These are phyloP conservation scores for Heritiera littoralis DNA, from an alignment of 345 rosid species.

Conservation along the genomic window DNA sequence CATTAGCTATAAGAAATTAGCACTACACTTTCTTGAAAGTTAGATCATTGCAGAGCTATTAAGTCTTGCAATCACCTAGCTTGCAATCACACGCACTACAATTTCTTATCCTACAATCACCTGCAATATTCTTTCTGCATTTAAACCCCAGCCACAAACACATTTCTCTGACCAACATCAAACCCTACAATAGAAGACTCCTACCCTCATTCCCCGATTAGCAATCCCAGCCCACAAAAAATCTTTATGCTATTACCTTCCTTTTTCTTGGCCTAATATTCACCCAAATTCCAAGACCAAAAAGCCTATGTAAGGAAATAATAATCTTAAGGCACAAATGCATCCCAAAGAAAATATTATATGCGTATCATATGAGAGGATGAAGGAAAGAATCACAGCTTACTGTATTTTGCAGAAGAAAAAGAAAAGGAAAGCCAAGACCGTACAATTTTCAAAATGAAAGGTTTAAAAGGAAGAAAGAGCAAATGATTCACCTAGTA, in stretches of 20 bases:
- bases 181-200: not conserved
- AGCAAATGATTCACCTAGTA: not conserved
- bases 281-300: not conserved
- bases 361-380: not conserved
- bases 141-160: not conserved
- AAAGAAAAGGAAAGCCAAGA: not conserved
- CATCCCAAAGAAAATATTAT: conserved; percentile 6
- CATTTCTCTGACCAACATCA: not conserved
- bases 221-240: not conserved
- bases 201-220: not conserved
- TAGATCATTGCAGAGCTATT: not conserved
- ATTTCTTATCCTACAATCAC: not conserved
- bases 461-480: not conserved
- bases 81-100: no score
- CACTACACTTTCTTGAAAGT: not conserved
- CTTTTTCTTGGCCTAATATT: not conserved
- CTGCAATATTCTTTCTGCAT: not conserved
- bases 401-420: not conserved
- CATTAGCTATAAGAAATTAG: not conserved
- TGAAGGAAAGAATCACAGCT: not conserved
- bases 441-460: not conserved
- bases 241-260: not conserved
- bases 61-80: not conserved
- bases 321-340: not conserved
- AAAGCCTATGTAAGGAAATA: not conserved